phyloP scores from a whole-genome alignment of 169 alveolate genomes.

The Eimeria necatrix region DNA sequence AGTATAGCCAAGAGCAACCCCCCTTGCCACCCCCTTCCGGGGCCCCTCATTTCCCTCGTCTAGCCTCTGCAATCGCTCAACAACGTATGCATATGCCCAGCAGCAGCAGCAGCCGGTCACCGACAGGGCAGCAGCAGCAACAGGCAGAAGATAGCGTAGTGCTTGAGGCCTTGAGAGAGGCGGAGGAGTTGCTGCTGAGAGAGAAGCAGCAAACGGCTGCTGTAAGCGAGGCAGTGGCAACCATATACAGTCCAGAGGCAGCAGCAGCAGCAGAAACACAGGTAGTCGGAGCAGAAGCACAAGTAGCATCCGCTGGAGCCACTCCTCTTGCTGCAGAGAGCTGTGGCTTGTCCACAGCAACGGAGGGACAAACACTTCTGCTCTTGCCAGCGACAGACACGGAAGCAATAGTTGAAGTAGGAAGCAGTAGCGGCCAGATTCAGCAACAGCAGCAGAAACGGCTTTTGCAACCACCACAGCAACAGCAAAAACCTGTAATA shows the following conservation, averaged over 20 bases:
- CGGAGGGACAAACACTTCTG: background rate
- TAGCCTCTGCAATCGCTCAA: constrained; percentile 56
- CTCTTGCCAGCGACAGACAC: background rate
- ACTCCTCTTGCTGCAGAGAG: background rate
- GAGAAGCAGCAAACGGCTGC: constrained; percentile 58
- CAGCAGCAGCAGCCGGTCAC: constrained; percentile 35
- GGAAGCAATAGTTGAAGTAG: background rate
- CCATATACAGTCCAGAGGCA: constrained; percentile 32
- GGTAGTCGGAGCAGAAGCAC: constrained; percentile 21
- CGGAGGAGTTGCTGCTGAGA: constrained; percentile 36
- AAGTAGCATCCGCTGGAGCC: constrained; percentile 10
- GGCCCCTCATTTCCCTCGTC: constrained; percentile 34
- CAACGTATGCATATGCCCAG: constrained; percentile 17
- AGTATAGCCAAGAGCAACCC: background rate
- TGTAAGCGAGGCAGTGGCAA: background rate
- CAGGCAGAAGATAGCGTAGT: constrained; percentile 37
- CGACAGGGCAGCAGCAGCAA: constrained; percentile 29
- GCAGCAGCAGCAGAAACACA: constrained; percentile 24
- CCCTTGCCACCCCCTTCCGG: background rate
- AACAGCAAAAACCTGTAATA: background rate
- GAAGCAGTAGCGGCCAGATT: background rate
- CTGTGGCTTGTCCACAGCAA: background rate
- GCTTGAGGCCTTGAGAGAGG: constrained; percentile 24
- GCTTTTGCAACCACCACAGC: background rate
- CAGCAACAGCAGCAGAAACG: constrained; percentile 26